Conservation (phyloP, 495 filamentous ascomycete genomes). For the Lasiosphaeria hispida region DNA sequence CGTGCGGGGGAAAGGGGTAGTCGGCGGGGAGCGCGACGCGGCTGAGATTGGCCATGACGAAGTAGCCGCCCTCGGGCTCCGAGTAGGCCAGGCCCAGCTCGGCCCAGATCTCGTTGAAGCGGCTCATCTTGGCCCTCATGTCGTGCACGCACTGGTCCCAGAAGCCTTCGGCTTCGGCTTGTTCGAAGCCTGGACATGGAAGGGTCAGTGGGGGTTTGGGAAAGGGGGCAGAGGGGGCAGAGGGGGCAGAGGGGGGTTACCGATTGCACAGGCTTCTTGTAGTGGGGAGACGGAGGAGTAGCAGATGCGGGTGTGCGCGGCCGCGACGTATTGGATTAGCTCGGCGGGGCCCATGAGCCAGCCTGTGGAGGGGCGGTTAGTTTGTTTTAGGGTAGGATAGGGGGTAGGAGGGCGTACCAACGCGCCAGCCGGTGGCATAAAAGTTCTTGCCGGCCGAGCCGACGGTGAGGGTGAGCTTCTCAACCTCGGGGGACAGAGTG, state of each 20-base stretch:
- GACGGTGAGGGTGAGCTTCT: constrained; percentile 83
- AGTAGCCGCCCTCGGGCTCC: constrained; percentile 93
- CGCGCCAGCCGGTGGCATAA: constrained; percentile 95
- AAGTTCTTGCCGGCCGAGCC: constrained; percentile 97
- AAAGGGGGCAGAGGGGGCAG: neutral
- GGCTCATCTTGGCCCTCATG: constrained; percentile 85
- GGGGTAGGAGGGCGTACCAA: constrained; percentile 48
- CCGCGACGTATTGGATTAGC: constrained; percentile 87
- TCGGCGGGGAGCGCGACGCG: constrained; percentile 77
- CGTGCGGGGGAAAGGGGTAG: constrained; percentile 86
- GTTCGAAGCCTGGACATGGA: constrained; percentile 65
- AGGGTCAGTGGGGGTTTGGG: neutral
- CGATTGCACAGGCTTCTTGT: constrained; percentile 94
- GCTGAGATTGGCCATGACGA: constrained; percentile 86
- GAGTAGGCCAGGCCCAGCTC: constrained; percentile 91
- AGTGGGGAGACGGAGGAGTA: constrained; percentile 90
- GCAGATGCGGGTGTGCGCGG: constrained; percentile 94
- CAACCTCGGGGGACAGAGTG: constrained; percentile 83
- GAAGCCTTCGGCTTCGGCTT: constrained; percentile 79
- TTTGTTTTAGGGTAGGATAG: neutral
- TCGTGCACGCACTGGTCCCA: constrained; percentile 82
- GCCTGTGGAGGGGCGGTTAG: constrained; percentile 26
- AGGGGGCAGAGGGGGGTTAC: constrained; percentile 28
- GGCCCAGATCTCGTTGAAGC: constrained; percentile 82
- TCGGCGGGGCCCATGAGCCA: constrained; percentile 89